phyloP scores from a whole-genome alignment of 192 early-diverging fungal genomes.

The Podila epigama region DNA sequence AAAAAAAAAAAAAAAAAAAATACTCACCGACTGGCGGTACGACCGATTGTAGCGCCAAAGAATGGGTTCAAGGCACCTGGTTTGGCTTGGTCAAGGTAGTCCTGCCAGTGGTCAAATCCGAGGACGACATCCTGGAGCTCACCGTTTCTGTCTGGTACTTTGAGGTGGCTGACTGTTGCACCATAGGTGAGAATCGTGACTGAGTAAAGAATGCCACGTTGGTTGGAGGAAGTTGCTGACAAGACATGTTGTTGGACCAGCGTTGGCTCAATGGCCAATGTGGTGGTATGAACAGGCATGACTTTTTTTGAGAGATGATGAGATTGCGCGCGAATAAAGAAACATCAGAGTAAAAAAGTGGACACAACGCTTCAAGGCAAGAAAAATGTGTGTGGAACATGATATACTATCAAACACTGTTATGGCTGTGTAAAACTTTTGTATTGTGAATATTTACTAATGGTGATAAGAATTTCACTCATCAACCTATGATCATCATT shows the following conservation, averaged over 20 bases:
- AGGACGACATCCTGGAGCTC: conserved; percentile 70
- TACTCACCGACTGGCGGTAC: conserved; percentile 73
- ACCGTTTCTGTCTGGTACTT: conserved; percentile 61
- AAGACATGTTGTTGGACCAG: conserved; percentile 28
- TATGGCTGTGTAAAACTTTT: no score
- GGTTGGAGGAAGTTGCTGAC: neutral
- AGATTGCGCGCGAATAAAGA: no score
- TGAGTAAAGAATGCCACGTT: neutral
- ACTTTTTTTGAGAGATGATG: neutral
- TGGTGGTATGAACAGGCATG: conserved; percentile 35
- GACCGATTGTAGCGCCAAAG: conserved; percentile 80
- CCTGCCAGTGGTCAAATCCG: conserved; percentile 73
- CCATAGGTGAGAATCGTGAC: conserved; percentile 69
- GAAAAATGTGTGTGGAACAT: no score
- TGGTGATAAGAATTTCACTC: no score
- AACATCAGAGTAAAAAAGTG: no score
- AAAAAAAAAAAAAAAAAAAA: neutral
- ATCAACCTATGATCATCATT: no score
- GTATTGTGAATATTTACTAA: no score
- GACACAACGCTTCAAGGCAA: no score
- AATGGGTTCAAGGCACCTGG: conserved; percentile 65
- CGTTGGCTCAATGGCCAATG: conserved; percentile 7
- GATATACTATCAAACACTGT: no score
- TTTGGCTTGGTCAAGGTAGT: conserved; percentile 39
- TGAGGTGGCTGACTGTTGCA: conserved; percentile 68